phyloP scores from a whole-genome alignment of 139 green algal species.

The Axilococcus clingmanii region DNA sequence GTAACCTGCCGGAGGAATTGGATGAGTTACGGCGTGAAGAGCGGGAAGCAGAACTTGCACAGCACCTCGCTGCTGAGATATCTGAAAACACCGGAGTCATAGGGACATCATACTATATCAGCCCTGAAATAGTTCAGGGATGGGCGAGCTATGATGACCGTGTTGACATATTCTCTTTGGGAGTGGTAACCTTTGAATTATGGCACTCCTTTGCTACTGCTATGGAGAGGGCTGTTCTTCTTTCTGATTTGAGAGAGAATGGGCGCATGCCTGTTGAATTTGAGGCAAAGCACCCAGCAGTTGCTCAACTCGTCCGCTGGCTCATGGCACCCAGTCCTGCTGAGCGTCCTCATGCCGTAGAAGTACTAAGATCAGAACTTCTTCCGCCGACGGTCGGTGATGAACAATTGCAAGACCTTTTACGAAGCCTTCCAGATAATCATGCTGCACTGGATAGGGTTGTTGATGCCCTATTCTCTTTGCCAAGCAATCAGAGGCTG shows the following conservation, averaged over 20 bases:
- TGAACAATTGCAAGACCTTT: conserved; percentile 75
- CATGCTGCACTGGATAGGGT: conserved; percentile 50
- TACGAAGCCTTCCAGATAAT: conserved; percentile 68
- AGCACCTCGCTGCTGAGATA: conserved; percentile 2
- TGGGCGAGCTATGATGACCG: conserved; percentile 68
- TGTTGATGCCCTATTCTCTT: conserved; percentile 60
- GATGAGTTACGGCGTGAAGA: background rate
- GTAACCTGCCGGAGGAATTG: background rate
- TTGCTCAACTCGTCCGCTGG: conserved; percentile 44
- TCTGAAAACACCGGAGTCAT: conserved; percentile 51
- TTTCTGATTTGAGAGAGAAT: conserved; percentile 60
- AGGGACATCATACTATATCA: conserved; percentile 77
- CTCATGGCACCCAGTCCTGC: conserved; percentile 59
- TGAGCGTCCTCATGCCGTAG: conserved; percentile 58
- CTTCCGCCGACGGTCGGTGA: conserved; percentile 71
- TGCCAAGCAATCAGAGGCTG: conserved; percentile 5
- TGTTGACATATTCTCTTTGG: conserved; percentile 49
- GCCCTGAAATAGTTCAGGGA: conserved; percentile 62
- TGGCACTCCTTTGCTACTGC: conserved; percentile 81
- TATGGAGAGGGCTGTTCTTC: conserved; percentile 72
- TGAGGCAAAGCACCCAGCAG: conserved; percentile 42
- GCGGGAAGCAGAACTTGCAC: background rate
- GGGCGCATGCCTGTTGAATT: conserved; percentile 51
- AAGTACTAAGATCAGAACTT: conserved; percentile 66
- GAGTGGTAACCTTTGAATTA: conserved; percentile 82